A percentile compares a stretch with the other conserved stretches of the same genome.
Evolutionary conservation across 768 basidiomycete species (phyloP).

Genomic region (Strobilomyces confusus): DNA sequence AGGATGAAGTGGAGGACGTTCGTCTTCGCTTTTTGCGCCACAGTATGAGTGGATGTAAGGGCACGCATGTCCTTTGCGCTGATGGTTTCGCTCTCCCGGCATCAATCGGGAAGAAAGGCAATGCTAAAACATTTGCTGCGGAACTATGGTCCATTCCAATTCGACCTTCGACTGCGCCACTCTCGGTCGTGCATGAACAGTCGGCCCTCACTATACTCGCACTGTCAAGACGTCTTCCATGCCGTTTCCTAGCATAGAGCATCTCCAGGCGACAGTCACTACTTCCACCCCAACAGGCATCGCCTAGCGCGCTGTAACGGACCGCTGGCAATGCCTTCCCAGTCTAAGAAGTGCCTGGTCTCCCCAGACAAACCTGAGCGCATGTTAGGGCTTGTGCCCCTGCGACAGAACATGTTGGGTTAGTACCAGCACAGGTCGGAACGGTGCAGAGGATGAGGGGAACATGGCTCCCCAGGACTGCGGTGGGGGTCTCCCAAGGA

Average conservation of each 20-base stretch:
- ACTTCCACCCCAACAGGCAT: conserved; percentile 11
- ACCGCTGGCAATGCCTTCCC: conserved; percentile 20
- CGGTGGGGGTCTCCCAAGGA: conserved; percentile 30
- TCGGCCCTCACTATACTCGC: conserved; percentile 66
- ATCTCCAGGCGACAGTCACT: conserved; percentile 25
- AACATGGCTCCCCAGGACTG: conserved; percentile 30
- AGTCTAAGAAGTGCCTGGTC: conserved; percentile 34
- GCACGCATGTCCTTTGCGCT: neutral
- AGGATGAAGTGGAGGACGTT: conserved; percentile 62
- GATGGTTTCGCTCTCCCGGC: conserved; percentile 36
- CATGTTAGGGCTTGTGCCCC: conserved; percentile 28
- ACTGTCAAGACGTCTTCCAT: conserved; percentile 44
- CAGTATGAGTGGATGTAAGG: conserved; percentile 54
- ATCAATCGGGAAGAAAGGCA: conserved; percentile 66
- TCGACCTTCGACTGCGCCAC: conserved; percentile 62
- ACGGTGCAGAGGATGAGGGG: conserved; percentile 53
- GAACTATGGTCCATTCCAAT: conserved; percentile 67
- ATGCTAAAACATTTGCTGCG: conserved; percentile 69
- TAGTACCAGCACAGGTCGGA: conserved; percentile 54
- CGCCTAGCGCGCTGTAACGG: conserved; percentile 38
- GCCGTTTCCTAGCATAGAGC: conserved; percentile 32
- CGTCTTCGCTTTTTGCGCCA: conserved; percentile 65
- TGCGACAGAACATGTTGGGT: conserved; percentile 53
- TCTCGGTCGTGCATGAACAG: conserved; percentile 66
- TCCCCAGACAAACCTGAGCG: conserved; percentile 30